Base-by-base conservation (phyloP, 208 protist species). In the Leishmania aethiopica region DNA sequence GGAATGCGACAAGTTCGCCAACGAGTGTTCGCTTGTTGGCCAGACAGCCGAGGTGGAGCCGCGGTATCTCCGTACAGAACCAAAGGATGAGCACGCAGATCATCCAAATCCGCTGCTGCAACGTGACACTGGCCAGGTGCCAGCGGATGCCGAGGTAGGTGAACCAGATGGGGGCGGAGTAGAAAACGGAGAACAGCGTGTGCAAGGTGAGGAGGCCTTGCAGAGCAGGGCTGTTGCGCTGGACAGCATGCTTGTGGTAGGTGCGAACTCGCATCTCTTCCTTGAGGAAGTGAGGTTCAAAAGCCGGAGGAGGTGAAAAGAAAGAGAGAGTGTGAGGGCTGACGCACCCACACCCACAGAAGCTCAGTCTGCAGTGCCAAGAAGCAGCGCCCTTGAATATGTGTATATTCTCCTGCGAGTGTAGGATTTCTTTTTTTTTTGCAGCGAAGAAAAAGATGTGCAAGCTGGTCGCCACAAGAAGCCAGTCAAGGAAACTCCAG, bases 211-310 rank as follows among this genome's bases (percentile, higher is more conserved):
- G 70, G 7, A 96, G 84, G 6, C 81, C 90, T 28, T 84, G 85
- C 40, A 96, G 85, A 15, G 90, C 55, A 2, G 88, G 86, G 78
- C 89, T 94, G 69, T 82, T 89, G 57, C 90, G 88, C 78, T 89
- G 90, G 32, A 95, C 77, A 11, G 55, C 59, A 49, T 95, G 91
- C 8, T 78, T 79, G 75, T 97, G 94, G 60, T 91, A 94, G 0
- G 92, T 92, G 42, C 81, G 80, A n/a, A 97, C 90, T 4, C 94
- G 86, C 94, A 97, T 77, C 15, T n/a, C 53, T 40, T 47, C 64
- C 42, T 32, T 1, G 15, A 35, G 69, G 19, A 0, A 32, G 35
- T 3, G 22, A 4, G 35, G 19, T 22, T 28, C 2, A 32, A 32
- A 28, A 32, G 40, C 40, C 40, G 2, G 13, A 28, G 19, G 35